Conservation (phyloP, 345 rosid species). For the Arabis alpina region DNA sequence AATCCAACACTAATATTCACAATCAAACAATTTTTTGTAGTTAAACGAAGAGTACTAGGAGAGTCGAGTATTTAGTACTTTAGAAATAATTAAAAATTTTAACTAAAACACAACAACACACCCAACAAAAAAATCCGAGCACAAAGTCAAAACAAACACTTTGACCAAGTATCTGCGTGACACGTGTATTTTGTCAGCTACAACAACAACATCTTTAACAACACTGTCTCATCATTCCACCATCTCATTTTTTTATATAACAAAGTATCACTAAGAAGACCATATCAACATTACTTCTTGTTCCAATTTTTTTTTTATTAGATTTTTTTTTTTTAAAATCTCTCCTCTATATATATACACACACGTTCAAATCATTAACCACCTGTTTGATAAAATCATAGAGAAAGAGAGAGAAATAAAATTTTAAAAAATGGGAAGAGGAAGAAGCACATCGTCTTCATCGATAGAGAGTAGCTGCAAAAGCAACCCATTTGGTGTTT, state of each 20-base stretch:
- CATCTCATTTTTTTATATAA: conserved; percentile 20
- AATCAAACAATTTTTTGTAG: not conserved
- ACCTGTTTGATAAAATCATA: conserved; percentile 32
- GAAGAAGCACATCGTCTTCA: conserved; percentile 63
- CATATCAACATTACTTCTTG: conserved; percentile 33
- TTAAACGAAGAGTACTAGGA: conserved; percentile 25
- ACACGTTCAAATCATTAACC: conserved; percentile 46
- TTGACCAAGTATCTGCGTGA: conserved; percentile 36
- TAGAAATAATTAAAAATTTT: not conserved
- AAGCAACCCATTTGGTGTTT: conserved; percentile 44
- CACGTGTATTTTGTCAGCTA: conserved; percentile 45
- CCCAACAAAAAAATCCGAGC: conserved; percentile 43
- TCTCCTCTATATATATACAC: conserved; percentile 40
- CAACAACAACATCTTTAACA: conserved; percentile 40
- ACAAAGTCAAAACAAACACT: conserved; percentile 44
- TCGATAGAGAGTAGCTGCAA: conserved; percentile 64
- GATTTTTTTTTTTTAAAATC: not conserved
- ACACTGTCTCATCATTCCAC: conserved; percentile 48
- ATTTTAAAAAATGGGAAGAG: conserved; percentile 55
- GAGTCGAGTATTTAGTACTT: conserved; percentile 32
- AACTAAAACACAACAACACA: conserved; percentile 31
- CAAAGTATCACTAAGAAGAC: conserved; percentile 28
- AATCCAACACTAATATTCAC: not conserved
- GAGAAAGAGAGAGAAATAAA: conserved; percentile 18
- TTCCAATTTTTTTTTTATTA: not conserved